Base-by-base conservation (phyloP, 495 filamentous ascomycete genomes). In the Sphaerosporella brunnea region DNA sequence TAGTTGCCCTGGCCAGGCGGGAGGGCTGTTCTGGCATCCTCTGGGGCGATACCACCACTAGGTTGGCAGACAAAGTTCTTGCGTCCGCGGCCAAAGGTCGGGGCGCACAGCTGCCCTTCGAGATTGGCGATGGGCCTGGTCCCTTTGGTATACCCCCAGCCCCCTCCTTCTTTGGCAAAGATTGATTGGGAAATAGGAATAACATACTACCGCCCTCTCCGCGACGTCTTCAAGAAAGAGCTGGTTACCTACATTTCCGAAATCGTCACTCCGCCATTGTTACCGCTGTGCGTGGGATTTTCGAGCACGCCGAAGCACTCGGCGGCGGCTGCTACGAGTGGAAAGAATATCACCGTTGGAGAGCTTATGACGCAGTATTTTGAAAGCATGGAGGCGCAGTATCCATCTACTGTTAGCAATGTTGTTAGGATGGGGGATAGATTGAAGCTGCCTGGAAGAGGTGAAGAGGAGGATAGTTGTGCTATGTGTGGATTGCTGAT, bases 401-500 rank as follows among this genome's bases (percentile, higher is more conserved):
- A 88, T 61, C 87, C 87, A 8, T 82, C 79, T 46, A 82, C 96
- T 21, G 90, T 97, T 52, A 77, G 84, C 13, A 97, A 97, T 58
- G 90, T 96, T 8, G 84, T 93, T 3, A 73, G 82, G 49, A 97
- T 86, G 23, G 78, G 79, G 8, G 77, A 78, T 48, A 92, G 87
- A 65, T 69, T 96, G 24, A 59, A 74, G 28, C 55, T 69, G 45
- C 23, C 40, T 26, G 34, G 26, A 30, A n/a, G n/a, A n/a, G n/a
- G n/a, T n/a, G 19, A 23, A 18, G 25, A 36, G 15, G 25, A 23
- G 10, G 44, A 46, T 51, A 36, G 34, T 49, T 72, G 70, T 62
- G 68, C 70, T 20, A 50, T 74, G 48, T 74, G 68, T 58, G 64
- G 65, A 44, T 70, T 69, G 58, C 68, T 58, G 30, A 65, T 68